Conservation (phyloP, 441 rosid genomes). For the Syzygium malaccense region DNA sequence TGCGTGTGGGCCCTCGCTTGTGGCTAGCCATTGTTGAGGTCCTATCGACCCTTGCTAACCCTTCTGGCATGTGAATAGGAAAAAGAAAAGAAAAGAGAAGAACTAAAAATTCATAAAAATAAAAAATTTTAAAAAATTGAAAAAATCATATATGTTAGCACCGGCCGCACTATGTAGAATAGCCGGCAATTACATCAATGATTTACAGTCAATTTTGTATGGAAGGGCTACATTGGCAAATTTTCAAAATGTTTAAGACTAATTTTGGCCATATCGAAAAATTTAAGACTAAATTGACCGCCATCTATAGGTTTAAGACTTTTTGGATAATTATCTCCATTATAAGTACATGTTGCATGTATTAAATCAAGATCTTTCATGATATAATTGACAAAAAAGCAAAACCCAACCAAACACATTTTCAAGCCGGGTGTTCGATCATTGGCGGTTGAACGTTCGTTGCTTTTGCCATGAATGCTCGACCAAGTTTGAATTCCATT, state of each 20-base stretch:
- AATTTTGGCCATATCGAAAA: background rate
- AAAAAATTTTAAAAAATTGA: accelerated
- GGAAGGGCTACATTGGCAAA: no score
- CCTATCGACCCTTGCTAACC: background rate
- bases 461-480: background rate
- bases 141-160: background rate
- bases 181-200: accelerated
- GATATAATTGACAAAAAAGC: background rate
- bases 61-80: background rate
- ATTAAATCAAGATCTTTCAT: background rate
- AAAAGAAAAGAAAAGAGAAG: background rate
- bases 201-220: accelerated
- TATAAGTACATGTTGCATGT: background rate
- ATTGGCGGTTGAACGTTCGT: background rate
- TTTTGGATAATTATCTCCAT: background rate
- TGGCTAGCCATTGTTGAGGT: background rate
- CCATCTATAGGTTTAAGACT: background rate
- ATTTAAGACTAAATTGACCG: background rate
- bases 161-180: accelerated
- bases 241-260: no score
- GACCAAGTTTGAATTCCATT: background rate
- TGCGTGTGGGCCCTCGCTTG: background rate
- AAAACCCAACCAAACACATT: background rate
- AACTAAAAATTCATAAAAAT: background rate
- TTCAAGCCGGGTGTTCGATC: background rate